Conservation (phyloP, 352 stramenopile species). For the Thalassiosira hispida region DNA sequence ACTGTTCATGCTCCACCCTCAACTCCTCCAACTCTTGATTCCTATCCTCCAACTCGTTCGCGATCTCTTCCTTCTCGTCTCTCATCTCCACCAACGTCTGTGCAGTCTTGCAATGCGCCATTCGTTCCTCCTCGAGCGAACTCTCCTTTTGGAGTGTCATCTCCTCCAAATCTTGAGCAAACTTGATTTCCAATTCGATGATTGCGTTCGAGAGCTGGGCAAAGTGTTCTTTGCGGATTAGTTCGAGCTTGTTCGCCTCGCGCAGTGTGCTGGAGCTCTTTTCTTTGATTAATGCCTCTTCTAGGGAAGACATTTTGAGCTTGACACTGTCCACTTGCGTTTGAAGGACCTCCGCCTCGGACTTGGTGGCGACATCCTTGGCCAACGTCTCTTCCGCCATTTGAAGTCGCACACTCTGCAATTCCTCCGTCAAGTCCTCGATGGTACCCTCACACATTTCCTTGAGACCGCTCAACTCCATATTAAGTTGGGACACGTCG, state of each 20-base stretch:
- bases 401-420: neutral
- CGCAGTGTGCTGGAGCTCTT: slow-evolving; percentile 8
- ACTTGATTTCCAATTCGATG: slow-evolving; percentile 2
- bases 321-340: neutral
- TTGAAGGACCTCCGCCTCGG: neutral
- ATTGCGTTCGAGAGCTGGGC: neutral
- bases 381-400: neutral
- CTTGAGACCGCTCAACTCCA: neutral
- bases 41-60: neutral
- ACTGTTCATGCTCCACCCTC: neutral
- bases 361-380: neutral
- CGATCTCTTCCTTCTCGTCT: neutral
- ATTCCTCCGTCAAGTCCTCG: neutral
- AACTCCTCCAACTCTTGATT: neutral
- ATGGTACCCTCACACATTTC: neutral
- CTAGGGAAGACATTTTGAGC: neutral
- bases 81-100: neutral
- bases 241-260: slow-evolving; percentile 2
- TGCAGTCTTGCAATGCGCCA: neutral
- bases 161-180: neutral
- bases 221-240: neutral
- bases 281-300: slow-evolving; percentile 8
- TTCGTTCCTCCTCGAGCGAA: neutral
- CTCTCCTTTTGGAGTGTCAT: neutral
- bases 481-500: neutral